These are phyloP conservation scores for Rhytidiadelphus loreus DNA, from an alignment of 225 moss, liverwort and hornwort species.

Conservation along the genomic window DNA sequence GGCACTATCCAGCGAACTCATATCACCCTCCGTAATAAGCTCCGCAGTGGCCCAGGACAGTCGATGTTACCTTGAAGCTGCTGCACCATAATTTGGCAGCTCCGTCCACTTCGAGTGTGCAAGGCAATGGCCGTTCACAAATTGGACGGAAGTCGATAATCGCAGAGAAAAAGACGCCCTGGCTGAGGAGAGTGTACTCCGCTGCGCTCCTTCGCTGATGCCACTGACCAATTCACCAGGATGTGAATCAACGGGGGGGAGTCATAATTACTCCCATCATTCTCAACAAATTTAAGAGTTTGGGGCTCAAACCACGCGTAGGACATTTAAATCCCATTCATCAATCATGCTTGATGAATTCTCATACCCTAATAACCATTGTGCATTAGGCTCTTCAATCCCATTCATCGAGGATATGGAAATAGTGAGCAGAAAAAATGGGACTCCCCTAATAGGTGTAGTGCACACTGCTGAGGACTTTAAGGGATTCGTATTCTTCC, in stretches of 20 bases:
- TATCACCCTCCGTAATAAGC: neutral
- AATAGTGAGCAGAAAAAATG: neutral
- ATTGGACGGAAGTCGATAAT: neutral
- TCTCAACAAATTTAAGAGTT: neutral
- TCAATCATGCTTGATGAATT: neutral
- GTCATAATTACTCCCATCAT: neutral
- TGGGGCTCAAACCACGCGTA: neutral
- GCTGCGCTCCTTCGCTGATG: neutral
- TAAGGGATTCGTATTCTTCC: slow-evolving; percentile 57
- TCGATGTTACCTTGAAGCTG: slow-evolving; percentile 9
- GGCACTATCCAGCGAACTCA: neutral
- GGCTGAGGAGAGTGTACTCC: neutral
- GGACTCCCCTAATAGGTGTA: slow-evolving; percentile 27
- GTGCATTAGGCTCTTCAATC: neutral
- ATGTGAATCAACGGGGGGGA: neutral
- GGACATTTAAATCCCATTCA: neutral
- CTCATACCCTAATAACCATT: neutral
- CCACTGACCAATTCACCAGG: neutral
- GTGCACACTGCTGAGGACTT: slow-evolving; percentile 62
- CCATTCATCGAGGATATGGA: neutral
- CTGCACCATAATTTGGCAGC: neutral
- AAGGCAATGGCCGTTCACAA: neutral
- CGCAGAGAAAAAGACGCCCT: neutral
- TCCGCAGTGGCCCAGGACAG: neutral
- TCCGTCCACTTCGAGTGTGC: neutral